Base-by-base conservation (phyloP, 2,329 filamentous ascomycete species). In the Colletotrichum liriopes region DNA sequence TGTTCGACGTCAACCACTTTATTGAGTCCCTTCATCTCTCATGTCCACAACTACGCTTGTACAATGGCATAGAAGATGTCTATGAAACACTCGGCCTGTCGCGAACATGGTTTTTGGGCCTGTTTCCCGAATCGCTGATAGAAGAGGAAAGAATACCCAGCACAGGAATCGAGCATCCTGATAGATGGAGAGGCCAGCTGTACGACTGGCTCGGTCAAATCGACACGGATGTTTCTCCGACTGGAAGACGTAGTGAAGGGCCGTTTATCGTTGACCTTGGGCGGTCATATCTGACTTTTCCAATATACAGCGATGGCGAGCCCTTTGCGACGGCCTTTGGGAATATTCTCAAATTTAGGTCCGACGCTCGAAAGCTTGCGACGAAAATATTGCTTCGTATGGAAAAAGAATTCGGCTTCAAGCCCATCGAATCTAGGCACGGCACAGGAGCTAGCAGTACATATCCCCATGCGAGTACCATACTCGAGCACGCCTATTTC, bases 201-300 rank as follows among this genome's bases (percentile, higher is more conserved):
- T 77, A 80, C 58, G 71, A 52, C 29, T 77, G 80, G 81, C 73
- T 80, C 29, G 45, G 67, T 29, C 37, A 55, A 55, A 75, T 61
- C 32, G 65, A 49, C 37, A 63, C 35, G 12, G 58, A 60, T 32
- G 16, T 29, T 0, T 72, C 61, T 64, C 65, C 77, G 62, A 64
- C 78, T 71, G 69, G 69, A 2, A 35, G 7, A 1, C 52, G n/a
- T 7, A 71, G 29, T 61, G 61, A 73, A 1, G 65, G 49, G 3
- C 78, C 79, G 1, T 75, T 80, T 12, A 76, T 80, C 67, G 74
- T 81, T 35, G 67, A 72, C 54, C 69, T 78, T 23, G 78, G 78
- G 41, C 81, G 81, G 70, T 81, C 80, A 0, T 82, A 81, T 68
- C 78, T 83, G 55, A 78, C 81, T 45, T 84, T 82, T 60, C 82